Evolutionary conservation across 371 early-diverging fungal genomes (phyloP).

Genomic region (Conidiobolus incongruus): DNA sequence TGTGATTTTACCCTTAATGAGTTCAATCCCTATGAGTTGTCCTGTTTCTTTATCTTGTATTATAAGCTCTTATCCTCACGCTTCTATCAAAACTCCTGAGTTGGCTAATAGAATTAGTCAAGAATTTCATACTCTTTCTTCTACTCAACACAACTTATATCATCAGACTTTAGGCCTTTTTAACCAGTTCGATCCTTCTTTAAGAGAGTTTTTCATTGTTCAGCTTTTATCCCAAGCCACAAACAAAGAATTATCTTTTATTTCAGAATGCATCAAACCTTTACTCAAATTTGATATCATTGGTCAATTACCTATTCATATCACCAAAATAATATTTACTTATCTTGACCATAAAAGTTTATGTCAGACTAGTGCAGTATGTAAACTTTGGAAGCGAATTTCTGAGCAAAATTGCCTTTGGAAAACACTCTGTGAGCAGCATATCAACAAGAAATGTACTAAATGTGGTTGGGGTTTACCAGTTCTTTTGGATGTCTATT

Average conservation of each 20-base stretch:
- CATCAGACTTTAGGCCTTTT: no score
- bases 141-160: no score
- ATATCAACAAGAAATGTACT: slow-evolving; percentile 82
- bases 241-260: slow-evolving; percentile 27
- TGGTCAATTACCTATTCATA: slow-evolving; percentile 46
- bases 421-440: slow-evolving; percentile 91
- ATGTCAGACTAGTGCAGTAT: slow-evolving; percentile 77
- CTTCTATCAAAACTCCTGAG: no score
- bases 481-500: slow-evolving; percentile 16
- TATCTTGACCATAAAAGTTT: slow-evolving; percentile 79
- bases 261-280: slow-evolving; percentile 36
- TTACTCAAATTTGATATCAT: slow-evolving; percentile 63
- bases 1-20: no score
- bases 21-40: no score
- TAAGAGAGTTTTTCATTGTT: no score
- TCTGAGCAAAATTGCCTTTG: slow-evolving; percentile 82
- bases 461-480: slow-evolving; percentile 94
- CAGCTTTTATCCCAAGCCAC: no score
- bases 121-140: no score
- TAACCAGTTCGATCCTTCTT: no score
- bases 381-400: slow-evolving; percentile 44
- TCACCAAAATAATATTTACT: slow-evolving; percentile 53
- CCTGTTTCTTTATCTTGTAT: no score
- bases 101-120: no score
- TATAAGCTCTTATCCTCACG: no score